Evolutionary conservation across 495 filamentous ascomycete species (phyloP).

Genomic region (Neurospora sp.): DNA sequence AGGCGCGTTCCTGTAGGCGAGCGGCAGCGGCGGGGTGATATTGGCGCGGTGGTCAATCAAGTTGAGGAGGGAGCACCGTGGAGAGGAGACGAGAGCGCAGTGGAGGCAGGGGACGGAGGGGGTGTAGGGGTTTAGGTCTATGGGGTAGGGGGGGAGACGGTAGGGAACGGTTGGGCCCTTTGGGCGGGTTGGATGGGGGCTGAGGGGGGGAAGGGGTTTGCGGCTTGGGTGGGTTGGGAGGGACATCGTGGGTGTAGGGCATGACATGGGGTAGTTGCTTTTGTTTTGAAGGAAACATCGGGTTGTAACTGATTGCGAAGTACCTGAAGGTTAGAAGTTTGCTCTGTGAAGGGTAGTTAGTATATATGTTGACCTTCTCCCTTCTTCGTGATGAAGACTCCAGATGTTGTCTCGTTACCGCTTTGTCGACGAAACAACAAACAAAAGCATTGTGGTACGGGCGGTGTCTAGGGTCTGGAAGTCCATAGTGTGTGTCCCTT

Average conservation of each 20-base stretch:
- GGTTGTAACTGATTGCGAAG: background rate
- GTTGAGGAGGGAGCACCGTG: background rate
- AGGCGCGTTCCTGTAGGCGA: no score
- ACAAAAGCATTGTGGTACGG: background rate
- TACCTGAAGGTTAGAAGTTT: background rate
- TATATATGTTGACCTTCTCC: background rate
- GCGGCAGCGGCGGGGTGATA: background rate
- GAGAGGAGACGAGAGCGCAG: background rate
- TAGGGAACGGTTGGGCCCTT: no score
- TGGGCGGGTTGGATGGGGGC: no score
- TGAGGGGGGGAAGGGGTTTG: no score
- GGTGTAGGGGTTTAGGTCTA: background rate
- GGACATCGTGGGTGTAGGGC: background rate
- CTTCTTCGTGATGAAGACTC: background rate
- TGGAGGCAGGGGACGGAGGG: background rate
- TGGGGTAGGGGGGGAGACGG: background rate
- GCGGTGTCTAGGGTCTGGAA: background rate
- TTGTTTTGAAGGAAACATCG: background rate
- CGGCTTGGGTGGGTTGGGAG: no score
- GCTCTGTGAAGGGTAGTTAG: background rate
- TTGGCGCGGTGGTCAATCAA: background rate
- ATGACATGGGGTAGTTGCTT: background rate
- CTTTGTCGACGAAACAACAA: background rate
- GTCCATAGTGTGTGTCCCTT: background rate
- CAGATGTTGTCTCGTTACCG: background rate